These are phyloP conservation scores for Penicillium herquei DNA, from an alignment of 495 filamentous ascomycete species.

Conservation along the genomic window DNA sequence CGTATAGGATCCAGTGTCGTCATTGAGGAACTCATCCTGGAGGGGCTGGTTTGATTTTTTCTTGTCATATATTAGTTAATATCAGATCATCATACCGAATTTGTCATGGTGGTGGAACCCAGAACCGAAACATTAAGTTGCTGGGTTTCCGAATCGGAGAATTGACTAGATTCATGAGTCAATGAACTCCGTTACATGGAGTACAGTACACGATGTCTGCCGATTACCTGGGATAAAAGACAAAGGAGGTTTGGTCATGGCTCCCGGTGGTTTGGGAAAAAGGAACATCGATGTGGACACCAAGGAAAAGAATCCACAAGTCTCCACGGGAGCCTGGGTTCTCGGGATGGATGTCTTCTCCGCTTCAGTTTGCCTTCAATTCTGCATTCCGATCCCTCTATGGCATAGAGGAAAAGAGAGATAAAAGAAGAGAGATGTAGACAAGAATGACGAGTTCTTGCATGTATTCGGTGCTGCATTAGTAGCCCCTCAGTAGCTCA, in stretches of 20 bases:
- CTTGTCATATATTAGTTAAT: too few relatives aligned
- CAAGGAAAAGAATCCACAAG: conserved; percentile 8
- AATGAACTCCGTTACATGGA: background rate
- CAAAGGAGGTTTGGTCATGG: background rate
- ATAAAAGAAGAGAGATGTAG: background rate
- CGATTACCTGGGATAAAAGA: background rate
- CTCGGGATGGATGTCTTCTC: conserved; percentile 15
- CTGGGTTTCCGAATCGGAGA: conserved; percentile 4
- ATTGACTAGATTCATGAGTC: background rate
- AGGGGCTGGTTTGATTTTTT: too few relatives aligned
- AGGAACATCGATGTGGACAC: conserved; percentile 8
- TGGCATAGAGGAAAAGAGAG: background rate
- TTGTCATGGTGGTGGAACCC: background rate
- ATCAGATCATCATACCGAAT: too few relatives aligned
- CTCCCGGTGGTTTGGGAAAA: conserved; percentile 6
- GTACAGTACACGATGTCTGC: too few relatives aligned
- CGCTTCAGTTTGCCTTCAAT: conserved; percentile 2
- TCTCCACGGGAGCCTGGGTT: conserved; percentile 4
- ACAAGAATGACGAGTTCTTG: too few relatives aligned
- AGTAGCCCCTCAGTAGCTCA: background rate
- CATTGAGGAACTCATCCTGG: too few relatives aligned
- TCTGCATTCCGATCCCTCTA: background rate
- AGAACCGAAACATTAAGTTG: background rate
- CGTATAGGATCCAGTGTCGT: too few relatives aligned
- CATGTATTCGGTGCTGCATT: too few relatives aligned